Conservation (phyloP, 2,329 filamentous ascomycete species). For the Ophiostoma sp. region DNA sequence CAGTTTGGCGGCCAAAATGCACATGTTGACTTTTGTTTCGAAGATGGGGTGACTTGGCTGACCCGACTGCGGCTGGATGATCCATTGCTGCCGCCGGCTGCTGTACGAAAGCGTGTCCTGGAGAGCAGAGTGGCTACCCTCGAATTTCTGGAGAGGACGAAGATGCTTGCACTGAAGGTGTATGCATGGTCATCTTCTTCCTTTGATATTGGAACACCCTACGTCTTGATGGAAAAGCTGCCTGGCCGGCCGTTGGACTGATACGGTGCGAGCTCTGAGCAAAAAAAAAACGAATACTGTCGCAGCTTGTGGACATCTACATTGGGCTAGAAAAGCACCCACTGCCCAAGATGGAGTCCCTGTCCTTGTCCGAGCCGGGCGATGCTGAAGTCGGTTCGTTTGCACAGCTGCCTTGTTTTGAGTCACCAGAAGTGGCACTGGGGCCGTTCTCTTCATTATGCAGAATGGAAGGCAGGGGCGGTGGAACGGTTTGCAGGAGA, state of each 20-base stretch:
- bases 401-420: not conserved
- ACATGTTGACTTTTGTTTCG: not conserved
- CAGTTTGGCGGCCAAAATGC: not conserved
- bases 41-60: not conserved
- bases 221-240: not conserved
- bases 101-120: not conserved
- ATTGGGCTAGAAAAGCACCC: not conserved
- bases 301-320: not conserved
- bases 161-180: not conserved
- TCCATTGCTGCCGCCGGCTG: not conserved
- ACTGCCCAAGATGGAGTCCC: not conserved
- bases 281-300: not conserved
- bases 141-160: not conserved
- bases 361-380: not conserved
- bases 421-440: not conserved
- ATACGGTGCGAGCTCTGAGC: not conserved
- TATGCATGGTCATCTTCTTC: not conserved
- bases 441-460: not conserved
- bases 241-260: not conserved
- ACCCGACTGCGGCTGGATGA: not conserved
- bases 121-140: not conserved
- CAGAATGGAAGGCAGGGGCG: too few relatives aligned
- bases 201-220: not conserved
- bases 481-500: too few relatives aligned
- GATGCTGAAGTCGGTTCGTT: not conserved